Percentiles rank a stretch among this genome's conserved stretches.
Evolutionary conservation across 192 early-diverging fungal genomes (phyloP).

Genomic region (Spizellomyces sp.): DNA sequence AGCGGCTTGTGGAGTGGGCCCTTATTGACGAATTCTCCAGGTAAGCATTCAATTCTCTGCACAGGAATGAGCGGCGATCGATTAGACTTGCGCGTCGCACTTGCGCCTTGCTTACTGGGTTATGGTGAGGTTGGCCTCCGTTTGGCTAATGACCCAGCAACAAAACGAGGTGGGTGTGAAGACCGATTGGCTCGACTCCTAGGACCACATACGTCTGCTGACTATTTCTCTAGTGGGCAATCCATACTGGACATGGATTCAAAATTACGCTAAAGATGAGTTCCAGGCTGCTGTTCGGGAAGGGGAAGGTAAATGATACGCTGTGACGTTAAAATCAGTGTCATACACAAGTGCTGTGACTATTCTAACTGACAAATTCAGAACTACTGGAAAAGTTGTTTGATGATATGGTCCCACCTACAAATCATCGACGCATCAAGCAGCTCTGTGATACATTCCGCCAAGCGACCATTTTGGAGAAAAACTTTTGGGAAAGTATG

Average conservation of each 20-base stretch:
- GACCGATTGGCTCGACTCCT: too few species aligned
- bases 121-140: slow-evolving; percentile 77
- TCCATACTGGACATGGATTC: slow-evolving; percentile 82
- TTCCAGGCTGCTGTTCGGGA: slow-evolving; percentile 68
- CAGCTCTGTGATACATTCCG: slow-evolving; percentile 69
- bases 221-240: slow-evolving; percentile 54
- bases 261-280: slow-evolving; percentile 64
- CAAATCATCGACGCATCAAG: slow-evolving; percentile 51
- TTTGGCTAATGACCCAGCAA: slow-evolving; percentile 65
- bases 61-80: slow-evolving; percentile 61
- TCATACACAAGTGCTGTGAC: too few species aligned
- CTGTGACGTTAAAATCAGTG: too few species aligned
- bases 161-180: slow-evolving; percentile 45
- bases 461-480: slow-evolving; percentile 71
- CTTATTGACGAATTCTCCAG: too few species aligned
- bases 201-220: too few species aligned
- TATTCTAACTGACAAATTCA: too few species aligned
- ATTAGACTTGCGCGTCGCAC: slow-evolving; percentile 77
- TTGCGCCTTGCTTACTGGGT: slow-evolving; percentile 82
- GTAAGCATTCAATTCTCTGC: background rate
- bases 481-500: slow-evolving; percentile 71
- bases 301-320: slow-evolving; percentile 37
- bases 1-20: background rate
- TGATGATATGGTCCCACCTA: slow-evolving; percentile 53
- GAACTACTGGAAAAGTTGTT: slow-evolving; percentile 55